A percentile compares a stretch with the other conserved stretches of the same genome.
These are phyloP conservation scores for Ophiostoma tasmaniense DNA, from an alignment of 2,329 filamentous ascomycete genomes.

Conservation along the genomic window DNA sequence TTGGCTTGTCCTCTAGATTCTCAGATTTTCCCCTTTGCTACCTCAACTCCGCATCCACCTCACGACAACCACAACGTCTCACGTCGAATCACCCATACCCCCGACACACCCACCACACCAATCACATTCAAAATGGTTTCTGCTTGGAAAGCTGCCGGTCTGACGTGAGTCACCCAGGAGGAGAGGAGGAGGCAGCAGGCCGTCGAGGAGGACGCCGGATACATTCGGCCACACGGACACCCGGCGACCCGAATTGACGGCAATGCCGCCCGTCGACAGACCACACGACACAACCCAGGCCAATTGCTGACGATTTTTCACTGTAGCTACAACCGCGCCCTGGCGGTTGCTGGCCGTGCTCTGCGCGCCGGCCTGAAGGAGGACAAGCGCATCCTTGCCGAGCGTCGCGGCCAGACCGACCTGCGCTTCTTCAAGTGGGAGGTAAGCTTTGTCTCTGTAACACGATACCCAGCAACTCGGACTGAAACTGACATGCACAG, in stretches of 20 bases:
- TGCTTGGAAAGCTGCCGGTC: slow-evolving; percentile 96
- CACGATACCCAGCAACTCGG: not conserved
- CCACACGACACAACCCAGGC: not conserved
- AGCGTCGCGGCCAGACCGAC: slow-evolving; percentile 84
- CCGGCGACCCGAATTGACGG: not conserved
- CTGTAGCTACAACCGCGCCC: slow-evolving; percentile 97
- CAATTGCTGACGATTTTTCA: slow-evolving; percentile 9
- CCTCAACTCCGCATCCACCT: slow-evolving; percentile 18
- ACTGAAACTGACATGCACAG: slow-evolving; percentile 54
- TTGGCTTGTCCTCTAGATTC: slow-evolving; percentile 13
- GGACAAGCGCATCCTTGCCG: slow-evolving; percentile 75
- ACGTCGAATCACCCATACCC: not conserved
- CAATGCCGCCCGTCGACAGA: not conserved
- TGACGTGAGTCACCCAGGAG: slow-evolving; percentile 61
- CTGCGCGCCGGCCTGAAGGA: slow-evolving; percentile 97
- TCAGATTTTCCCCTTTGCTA: slow-evolving; percentile 15
- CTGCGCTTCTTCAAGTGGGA: slow-evolving; percentile 90
- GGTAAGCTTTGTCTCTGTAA: slow-evolving; percentile 43
- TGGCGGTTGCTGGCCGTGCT: slow-evolving; percentile 86
- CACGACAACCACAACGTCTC: slow-evolving; percentile 25
- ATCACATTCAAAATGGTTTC: slow-evolving; percentile 70
- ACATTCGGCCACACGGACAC: not conserved
- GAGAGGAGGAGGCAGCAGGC: not conserved
- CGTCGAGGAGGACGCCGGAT: not conserved
- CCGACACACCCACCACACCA: slow-evolving; percentile 14